Conservation (phyloP, 208 protist genomes). For the Novymonas esmeraldas region DNA sequence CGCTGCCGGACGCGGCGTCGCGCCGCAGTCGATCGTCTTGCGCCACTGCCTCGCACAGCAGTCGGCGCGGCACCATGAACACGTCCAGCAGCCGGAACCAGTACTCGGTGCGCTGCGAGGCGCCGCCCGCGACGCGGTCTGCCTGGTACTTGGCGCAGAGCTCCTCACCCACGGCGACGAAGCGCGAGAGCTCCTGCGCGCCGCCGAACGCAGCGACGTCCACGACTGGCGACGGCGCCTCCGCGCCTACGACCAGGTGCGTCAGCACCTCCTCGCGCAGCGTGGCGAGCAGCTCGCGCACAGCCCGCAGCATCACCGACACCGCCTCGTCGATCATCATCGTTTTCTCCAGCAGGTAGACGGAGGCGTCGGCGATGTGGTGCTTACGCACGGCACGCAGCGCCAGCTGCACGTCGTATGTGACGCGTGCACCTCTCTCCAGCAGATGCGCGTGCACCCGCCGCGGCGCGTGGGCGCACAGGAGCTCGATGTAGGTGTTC, state of each 20-base stretch:
- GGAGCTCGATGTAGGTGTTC: constrained; percentile 85
- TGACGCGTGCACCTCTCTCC: constrained; percentile 40
- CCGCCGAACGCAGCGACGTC: neutral
- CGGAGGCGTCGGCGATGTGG: constrained; percentile 57
- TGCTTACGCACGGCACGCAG: constrained; percentile 49
- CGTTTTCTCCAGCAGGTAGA: constrained; percentile 70
- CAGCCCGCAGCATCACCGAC: constrained; percentile 32
- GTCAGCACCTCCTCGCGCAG: constrained; percentile 30
- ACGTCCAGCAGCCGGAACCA: constrained; percentile 73
- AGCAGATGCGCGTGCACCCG: constrained; percentile 67
- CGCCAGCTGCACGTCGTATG: constrained; percentile 71
- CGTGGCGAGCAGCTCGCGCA: constrained; percentile 21
- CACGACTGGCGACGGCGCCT: neutral
- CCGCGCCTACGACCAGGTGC: neutral
- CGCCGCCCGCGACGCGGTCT: constrained; percentile 3
- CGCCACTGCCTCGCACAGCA: constrained; percentile 30
- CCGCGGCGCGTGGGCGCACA: constrained; percentile 59
- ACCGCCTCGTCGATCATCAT: constrained; percentile 68
- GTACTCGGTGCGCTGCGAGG: constrained; percentile 12
- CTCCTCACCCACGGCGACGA: constrained; percentile 45
- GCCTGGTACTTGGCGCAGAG: constrained; percentile 50
- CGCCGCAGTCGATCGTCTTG: constrained; percentile 19
- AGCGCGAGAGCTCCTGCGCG: constrained; percentile 30
- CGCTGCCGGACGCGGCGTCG: neutral
- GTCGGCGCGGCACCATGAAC: constrained; percentile 55